Evolutionary conservation across 1,284 basidiomycete species (phyloP).

Genomic region (Fomes fomentarius): DNA sequence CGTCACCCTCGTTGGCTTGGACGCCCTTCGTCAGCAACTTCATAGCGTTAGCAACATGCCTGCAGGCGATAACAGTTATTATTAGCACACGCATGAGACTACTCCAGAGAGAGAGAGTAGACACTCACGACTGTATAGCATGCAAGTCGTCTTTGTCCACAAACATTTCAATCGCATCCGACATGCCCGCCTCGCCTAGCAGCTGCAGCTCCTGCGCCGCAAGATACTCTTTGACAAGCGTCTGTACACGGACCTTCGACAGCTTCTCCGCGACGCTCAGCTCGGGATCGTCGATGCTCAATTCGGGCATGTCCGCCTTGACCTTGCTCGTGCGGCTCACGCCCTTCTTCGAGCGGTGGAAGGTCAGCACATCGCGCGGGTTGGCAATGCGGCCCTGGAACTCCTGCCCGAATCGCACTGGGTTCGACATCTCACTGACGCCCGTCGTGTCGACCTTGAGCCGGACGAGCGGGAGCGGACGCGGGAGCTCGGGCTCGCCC

Average conservation of each 20-base stretch:
- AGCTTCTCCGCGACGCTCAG: constrained; percentile 69
- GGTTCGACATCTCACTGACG: constrained; percentile 89
- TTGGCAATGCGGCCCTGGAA: constrained; percentile 93
- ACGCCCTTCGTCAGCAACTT: constrained; percentile 70
- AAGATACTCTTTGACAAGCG: constrained; percentile 87
- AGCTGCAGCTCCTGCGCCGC: constrained; percentile 89
- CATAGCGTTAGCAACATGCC: constrained; percentile 71
- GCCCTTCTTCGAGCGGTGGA: constrained; percentile 81
- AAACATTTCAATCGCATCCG: constrained; percentile 89
- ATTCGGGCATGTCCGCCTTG: constrained; percentile 67
- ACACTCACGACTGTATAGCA: constrained; percentile 85
- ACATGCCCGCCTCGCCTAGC: constrained; percentile 85
- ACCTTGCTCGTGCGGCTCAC: constrained; percentile 54
- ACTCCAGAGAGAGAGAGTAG: background rate
- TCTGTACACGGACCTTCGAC: constrained; percentile 70
- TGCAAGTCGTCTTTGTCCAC: constrained; percentile 96
- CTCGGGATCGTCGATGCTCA: constrained; percentile 76
- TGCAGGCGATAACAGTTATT: constrained; percentile 33
- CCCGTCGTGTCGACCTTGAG: constrained; percentile 93
- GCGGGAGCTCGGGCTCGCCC: constrained; percentile 67
- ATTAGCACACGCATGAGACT: background rate
- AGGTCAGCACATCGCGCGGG: constrained; percentile 90
- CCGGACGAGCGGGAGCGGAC: constrained; percentile 89
- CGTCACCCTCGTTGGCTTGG: constrained; percentile 47
- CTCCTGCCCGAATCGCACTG: constrained; percentile 95